These are phyloP conservation scores for Arabidopsis thaliana DNA, from an alignment of 345 rosid species.

Conservation along the genomic window DNA sequence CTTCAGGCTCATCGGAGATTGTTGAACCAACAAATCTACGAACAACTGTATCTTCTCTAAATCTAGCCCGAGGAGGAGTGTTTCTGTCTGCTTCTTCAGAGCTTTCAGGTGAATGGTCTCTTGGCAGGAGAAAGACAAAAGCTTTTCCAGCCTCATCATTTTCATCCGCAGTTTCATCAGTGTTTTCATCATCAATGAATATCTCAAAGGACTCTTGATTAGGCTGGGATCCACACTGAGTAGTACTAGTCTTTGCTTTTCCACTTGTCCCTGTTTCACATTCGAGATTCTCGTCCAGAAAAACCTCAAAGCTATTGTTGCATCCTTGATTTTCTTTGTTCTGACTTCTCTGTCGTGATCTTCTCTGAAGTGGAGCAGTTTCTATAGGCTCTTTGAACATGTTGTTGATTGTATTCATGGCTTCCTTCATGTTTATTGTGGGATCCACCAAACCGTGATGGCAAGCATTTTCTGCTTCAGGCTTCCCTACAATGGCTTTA, in stretches of 20 bases:
- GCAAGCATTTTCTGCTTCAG: conserved; percentile 78
- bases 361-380: conserved; percentile 56
- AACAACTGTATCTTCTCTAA: conserved; percentile 89
- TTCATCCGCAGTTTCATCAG: conserved; percentile 46
- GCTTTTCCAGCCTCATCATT: conserved; percentile 50
- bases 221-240: conserved; percentile 41
- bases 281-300: conserved; percentile 56
- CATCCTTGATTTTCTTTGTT: conserved; percentile 47
- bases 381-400: conserved; percentile 91
- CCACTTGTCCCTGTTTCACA: conserved; percentile 35
- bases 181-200: conserved; percentile 64
- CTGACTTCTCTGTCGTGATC: conserved; percentile 47
- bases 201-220: conserved; percentile 59
- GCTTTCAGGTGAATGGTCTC: conserved; percentile 62
- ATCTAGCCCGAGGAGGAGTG: conserved; percentile 53
- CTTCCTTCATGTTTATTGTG: conserved; percentile 86
- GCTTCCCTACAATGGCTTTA: conserved; percentile 71
- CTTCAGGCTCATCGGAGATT: conserved; percentile 66
- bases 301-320: conserved; percentile 56
- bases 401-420: conserved; percentile 76
- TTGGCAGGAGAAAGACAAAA: conserved; percentile 68
- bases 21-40: conserved; percentile 84
- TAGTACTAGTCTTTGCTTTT: conserved; percentile 36
- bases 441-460: conserved; percentile 94
- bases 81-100: conserved; percentile 51